Evolutionary conservation across 2,329 filamentous ascomycete species (phyloP), one percentile per base, ranked within the genome.

Genomic region (Clonostachys sp.): DNA sequence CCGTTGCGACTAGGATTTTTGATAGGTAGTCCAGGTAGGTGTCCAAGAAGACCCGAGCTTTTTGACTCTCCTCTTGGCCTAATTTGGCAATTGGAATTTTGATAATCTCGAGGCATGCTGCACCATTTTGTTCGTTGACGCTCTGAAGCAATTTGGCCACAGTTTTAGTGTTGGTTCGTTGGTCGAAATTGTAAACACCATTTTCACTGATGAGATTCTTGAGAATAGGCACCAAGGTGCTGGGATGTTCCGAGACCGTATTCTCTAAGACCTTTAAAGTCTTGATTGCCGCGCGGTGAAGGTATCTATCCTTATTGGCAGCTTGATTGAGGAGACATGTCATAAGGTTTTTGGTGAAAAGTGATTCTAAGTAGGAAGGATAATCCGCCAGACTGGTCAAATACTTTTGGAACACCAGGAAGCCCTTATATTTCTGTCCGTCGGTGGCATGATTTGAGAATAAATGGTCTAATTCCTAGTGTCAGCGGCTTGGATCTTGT

Each of bases 381-480:
- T 64, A 80, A 61, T 57, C 73, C 34, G 73, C 70, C 9, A 78
- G 65, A 5, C 71, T 70, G 41, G 77, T 70, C 5, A 96, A 69
- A 56, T 91, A 81, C 59, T 86, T 89, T 57, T 86, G 83, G 58
- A 96, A 89, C 3, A 97, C 79, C 58, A 91, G 83, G 67, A 97
- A 92, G 0, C 94, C 94, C 65, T 90, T 91, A 59, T 89, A 90
- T 66, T 96, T 97, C 48, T 95, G 87, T 56, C 91, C 89, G 41
- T 91, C 84, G 2, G 91, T 95, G 8, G 91, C 86, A 12, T 80
- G 83, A 48, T 86, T 81, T 6, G 89, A 86, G 62, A 97, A 96
- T 5, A 96, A 76, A 9, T 87, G 86, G 61, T 92, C 88, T 92
- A 52, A 1, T 30, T 30, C 24, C 42, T 3, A 41, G 44, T 38